Conservation (phyloP, 2,329 filamentous ascomycete species). For the Aspergillus proliferans region DNA sequence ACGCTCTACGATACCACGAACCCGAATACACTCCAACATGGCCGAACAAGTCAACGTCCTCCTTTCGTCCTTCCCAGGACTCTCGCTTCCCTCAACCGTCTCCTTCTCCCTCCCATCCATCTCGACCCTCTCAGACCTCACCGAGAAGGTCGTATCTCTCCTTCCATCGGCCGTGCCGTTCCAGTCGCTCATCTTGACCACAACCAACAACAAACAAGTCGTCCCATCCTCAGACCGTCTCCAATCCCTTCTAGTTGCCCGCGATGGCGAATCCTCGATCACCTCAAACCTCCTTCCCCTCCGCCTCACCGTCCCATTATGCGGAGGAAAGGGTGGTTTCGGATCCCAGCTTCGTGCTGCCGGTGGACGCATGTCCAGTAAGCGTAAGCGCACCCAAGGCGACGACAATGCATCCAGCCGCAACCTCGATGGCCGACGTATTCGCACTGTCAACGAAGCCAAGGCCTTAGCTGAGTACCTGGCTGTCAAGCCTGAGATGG, state of each 20-base stretch:
- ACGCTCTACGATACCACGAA: no score
- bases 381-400: slow-evolving; percentile 74
- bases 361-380: slow-evolving; percentile 95
- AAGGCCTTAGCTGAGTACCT: slow-evolving; percentile 93
- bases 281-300: slow-evolving; percentile 71
- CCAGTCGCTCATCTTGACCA: slow-evolving; percentile 67
- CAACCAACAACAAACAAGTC: slow-evolving; percentile 69
- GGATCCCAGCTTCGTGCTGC: slow-evolving; percentile 94
- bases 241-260: slow-evolving; percentile 53
- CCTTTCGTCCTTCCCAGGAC: slow-evolving; percentile 74
- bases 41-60: slow-evolving; percentile 67
- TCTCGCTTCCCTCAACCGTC: slow-evolving; percentile 75
- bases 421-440: slow-evolving; percentile 81
- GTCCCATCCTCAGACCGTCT: slow-evolving; percentile 48
- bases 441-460: slow-evolving; percentile 89
- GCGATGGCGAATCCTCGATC: slow-evolving; percentile 26
- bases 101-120: slow-evolving; percentile 64
- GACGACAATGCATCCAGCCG: slow-evolving; percentile 86
- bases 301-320: slow-evolving; percentile 69
- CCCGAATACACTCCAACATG: slow-evolving; percentile 40
- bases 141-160: slow-evolving; percentile 51
- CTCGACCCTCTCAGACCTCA: slow-evolving; percentile 62
- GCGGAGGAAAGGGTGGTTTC: slow-evolving; percentile 95
- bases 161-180: slow-evolving; percentile 53
- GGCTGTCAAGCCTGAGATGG: slow-evolving; percentile 95